Evolutionary conservation across 768 basidiomycete genomes (phyloP), one percentile per base, ranked within the genome.

Genomic region (Boletus rubroflammeus): DNA sequence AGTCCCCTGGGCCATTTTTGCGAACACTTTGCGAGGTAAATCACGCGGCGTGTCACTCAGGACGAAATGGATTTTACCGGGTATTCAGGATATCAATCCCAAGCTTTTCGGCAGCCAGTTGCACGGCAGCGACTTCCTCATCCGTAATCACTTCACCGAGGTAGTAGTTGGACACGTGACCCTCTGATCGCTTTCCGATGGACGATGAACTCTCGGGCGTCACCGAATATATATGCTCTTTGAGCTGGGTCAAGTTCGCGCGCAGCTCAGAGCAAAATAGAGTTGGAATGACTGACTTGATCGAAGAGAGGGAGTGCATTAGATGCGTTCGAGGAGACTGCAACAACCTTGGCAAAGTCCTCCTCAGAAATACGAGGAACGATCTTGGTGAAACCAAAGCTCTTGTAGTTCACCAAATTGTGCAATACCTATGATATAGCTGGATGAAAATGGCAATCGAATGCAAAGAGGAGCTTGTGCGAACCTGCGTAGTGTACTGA

Each of bases 101-200:
- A 28, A 88, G 75, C 56, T 81, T 82, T 70, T 94, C 93, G 3
- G 88, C 85, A 1, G 84, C 84, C 8, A 74, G 75, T 67, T 93
- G 92, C 23, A 94, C 80, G 1, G 79, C 78, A 23, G 83, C 82
- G 6, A 93, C 90, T 65, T 93, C 93, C 0, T 82, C 81, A 55
- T 92, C 88, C n/a, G 79, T 77, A 21, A 87, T 82, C 10, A 79
- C 66, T 55, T 87, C 78, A 1, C 90, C 90, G 26, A 86, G 81
- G 65, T 95, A 95, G 69, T 94, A 95, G 66, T 92, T 90, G 29
- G 86, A 89, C 49, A 90, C 67, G 55, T 93, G 90, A 1, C 92
- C 92, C 21, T 82, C 75, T 50, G 71, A 76, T 41, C 85, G 87
- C 67, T 93, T 93, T 48, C 92, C 92, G 58, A 95, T 86, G 67